Conservation (phyloP, 1,284 basidiomycete species). For the Ustilago hordei region DNA sequence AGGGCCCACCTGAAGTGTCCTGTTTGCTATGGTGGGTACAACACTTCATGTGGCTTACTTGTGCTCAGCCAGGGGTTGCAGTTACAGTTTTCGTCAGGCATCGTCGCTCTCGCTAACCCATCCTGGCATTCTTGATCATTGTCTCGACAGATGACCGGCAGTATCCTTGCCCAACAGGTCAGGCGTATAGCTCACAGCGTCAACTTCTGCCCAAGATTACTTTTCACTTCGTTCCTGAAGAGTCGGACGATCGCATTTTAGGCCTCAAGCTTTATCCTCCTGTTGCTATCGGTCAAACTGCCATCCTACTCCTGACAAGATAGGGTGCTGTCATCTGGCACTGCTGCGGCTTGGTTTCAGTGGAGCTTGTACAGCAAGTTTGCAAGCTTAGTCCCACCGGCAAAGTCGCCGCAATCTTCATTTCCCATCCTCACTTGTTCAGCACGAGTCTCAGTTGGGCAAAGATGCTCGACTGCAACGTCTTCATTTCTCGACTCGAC, state of each 20-base stretch:
- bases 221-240: slow-evolving; percentile 32
- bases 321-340: slow-evolving; percentile 38
- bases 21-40: slow-evolving; percentile 39
- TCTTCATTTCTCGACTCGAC: slow-evolving; percentile 47
- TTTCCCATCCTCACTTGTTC: slow-evolving; percentile 46
- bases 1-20: slow-evolving; percentile 34
- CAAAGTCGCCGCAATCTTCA: slow-evolving; percentile 33
- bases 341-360: slow-evolving; percentile 35
- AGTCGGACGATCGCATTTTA: slow-evolving; percentile 29
- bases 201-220: slow-evolving; percentile 27
- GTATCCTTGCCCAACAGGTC: slow-evolving; percentile 32
- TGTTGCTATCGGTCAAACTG: slow-evolving; percentile 42
- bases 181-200: slow-evolving; percentile 29
- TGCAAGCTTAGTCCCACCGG: slow-evolving; percentile 29
- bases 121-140: neutral
- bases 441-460: slow-evolving; percentile 34
- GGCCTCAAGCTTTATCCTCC: slow-evolving; percentile 40
- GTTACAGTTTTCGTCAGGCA: neutral
- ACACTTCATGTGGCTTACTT: neutral
- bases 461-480: slow-evolving; percentile 42
- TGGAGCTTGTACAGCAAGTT: slow-evolving; percentile 29
- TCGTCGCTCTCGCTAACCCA: neutral
- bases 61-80: neutral
- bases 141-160: slow-evolving; percentile 31
- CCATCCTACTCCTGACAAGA: slow-evolving; percentile 33